Evolutionary conservation across 73 alveolate species (phyloP).

Genomic region (Symbiodinium pilosum): DNA sequence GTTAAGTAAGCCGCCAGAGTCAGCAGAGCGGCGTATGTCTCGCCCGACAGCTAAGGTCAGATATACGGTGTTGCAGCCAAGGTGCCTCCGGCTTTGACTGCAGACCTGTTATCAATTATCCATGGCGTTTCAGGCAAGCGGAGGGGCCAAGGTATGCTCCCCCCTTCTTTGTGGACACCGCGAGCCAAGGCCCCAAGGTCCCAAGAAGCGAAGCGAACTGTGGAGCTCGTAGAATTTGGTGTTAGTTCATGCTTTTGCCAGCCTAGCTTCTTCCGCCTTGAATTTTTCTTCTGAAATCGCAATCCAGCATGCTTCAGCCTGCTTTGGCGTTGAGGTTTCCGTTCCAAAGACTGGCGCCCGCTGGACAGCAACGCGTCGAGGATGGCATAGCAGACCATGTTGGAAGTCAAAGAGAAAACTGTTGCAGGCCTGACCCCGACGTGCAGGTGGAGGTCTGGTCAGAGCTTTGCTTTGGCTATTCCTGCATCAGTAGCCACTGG

Average conservation of each 20-base stretch:
- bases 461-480: not conserved
- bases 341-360: conserved; percentile 22
- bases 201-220: too few relatives aligned
- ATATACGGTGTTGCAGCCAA: not conserved
- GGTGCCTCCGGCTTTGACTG: too few relatives aligned
- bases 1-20: not conserved
- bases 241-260: too few relatives aligned
- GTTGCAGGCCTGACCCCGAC: conserved; percentile 63
- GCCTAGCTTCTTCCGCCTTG: too few relatives aligned
- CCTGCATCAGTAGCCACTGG: too few relatives aligned
- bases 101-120: not conserved
- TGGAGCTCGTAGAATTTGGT: too few relatives aligned
- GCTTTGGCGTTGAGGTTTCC: too few relatives aligned
- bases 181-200: not conserved
- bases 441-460: conserved; percentile 11
- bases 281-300: too few relatives aligned
- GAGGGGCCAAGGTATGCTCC: conserved; percentile 51
- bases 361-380: conserved; percentile 59
- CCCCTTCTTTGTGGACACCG: conserved; percentile 58
- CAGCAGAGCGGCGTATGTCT: not conserved
- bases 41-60: not conserved
- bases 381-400: too few relatives aligned
- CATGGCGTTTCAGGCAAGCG: not conserved
- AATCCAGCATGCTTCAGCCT: too few relatives aligned
- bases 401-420: too few relatives aligned